These are phyloP conservation scores for Myriosclerotinia duriaeana DNA, from an alignment of 2,329 filamentous ascomycete genomes.

Conservation along the genomic window DNA sequence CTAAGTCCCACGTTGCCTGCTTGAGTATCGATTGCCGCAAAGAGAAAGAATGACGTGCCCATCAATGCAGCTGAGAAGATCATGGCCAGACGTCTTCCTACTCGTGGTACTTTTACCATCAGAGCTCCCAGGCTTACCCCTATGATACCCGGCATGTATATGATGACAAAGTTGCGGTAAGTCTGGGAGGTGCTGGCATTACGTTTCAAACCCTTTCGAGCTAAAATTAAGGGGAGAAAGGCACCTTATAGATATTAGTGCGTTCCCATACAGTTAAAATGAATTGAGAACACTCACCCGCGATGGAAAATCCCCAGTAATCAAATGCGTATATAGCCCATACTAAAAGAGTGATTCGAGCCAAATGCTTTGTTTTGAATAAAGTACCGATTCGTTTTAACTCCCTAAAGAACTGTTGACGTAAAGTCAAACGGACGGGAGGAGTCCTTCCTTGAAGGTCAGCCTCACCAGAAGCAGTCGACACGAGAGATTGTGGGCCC, in stretches of 20 bases:
- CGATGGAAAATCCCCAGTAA: slow-evolving; percentile 47
- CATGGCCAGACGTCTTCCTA: slow-evolving; percentile 38
- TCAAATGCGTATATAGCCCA: slow-evolving; percentile 54
- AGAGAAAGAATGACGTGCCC: slow-evolving; percentile 36
- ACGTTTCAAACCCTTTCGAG: slow-evolving; percentile 35
- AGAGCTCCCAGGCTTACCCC: slow-evolving; percentile 35
- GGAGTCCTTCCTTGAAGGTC: neutral
- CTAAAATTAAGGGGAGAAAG: slow-evolving; percentile 43
- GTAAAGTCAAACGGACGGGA: neutral
- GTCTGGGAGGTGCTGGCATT: slow-evolving; percentile 36
- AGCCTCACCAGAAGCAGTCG: neutral
- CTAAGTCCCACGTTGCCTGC: slow-evolving; percentile 38
- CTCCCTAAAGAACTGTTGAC: slow-evolving; percentile 36
- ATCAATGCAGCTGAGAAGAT: slow-evolving; percentile 36
- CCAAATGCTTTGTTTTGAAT: slow-evolving; percentile 46
- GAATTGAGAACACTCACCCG: slow-evolving; percentile 43
- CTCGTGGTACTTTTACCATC: slow-evolving; percentile 28
- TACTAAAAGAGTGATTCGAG: slow-evolving; percentile 48
- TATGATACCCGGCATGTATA: slow-evolving; percentile 41
- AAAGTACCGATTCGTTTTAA: slow-evolving; percentile 47
- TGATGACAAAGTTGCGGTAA: slow-evolving; percentile 42
- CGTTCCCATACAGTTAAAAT: slow-evolving; percentile 19
- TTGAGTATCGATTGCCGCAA: slow-evolving; percentile 35
- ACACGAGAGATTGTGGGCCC: neutral
- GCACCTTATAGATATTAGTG: slow-evolving; percentile 40